phyloP scores from a whole-genome alignment of 352 stramenopile species.

The Elongisporangium senticosum region DNA sequence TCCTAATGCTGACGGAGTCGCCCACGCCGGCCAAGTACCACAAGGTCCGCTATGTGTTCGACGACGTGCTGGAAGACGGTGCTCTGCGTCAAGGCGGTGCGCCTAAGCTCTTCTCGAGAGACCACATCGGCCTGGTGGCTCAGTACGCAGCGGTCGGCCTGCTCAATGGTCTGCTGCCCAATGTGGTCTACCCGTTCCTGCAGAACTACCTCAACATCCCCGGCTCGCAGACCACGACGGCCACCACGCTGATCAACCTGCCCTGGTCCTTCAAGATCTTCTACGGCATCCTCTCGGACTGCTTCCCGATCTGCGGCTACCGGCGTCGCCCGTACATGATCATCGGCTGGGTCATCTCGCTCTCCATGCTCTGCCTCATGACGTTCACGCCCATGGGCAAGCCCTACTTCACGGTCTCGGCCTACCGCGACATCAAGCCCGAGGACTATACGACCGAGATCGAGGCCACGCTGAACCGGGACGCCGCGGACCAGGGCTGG shows the following conservation, averaged over 20 bases:
- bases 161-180: constrained; percentile 39
- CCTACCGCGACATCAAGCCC: constrained; percentile 28
- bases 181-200: constrained; percentile 48
- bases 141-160: constrained; percentile 54
- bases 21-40: constrained; percentile 14
- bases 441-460: constrained; percentile 39
- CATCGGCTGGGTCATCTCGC: constrained; percentile 43
- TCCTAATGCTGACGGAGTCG: constrained; percentile 2
- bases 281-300: constrained; percentile 78
- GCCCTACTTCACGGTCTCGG: constrained; percentile 34
- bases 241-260: constrained; percentile 32
- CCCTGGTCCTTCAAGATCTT: constrained; percentile 73
- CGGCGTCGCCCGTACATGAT: constrained; percentile 76
- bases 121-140: constrained; percentile 43
- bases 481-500: constrained; percentile 22
- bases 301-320: constrained; percentile 69
- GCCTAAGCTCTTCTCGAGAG: constrained; percentile 27
- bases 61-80: constrained; percentile 35
- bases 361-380: constrained; percentile 39
- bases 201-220: constrained; percentile 54
- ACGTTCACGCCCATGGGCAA: constrained; percentile 18
- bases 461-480: constrained; percentile 29
- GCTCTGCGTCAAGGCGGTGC: constrained; percentile 33
- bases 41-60: constrained; percentile 34
- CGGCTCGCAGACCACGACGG: constrained; percentile 34